A percentile compares a stretch with the other conserved stretches of the same genome.
Conservation (phyloP, 163 green algal genomes). For the Trebouxia gelatinosa region DNA sequence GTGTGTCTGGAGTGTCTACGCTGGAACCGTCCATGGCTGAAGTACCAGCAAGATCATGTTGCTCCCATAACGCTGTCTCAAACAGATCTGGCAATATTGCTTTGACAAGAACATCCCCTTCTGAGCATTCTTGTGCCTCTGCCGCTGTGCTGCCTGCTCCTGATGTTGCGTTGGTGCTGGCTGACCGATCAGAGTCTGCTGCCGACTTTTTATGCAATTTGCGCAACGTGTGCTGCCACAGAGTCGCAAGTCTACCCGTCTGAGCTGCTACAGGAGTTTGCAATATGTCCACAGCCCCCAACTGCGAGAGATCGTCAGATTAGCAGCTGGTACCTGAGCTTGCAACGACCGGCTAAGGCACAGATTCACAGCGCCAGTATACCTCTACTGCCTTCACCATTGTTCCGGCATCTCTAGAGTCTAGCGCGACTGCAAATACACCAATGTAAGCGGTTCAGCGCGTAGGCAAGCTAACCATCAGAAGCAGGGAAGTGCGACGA, state of each 20-base stretch:
- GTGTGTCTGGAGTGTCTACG: conserved; percentile 25
- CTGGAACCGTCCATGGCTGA: conserved; percentile 3
- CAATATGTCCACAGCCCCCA: background rate
- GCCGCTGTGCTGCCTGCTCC: conserved; percentile 22
- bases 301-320: too few relatives aligned
- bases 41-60: background rate
- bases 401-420: background rate
- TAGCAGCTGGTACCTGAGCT: too few relatives aligned
- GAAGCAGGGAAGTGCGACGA: too few relatives aligned
- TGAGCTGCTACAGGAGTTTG: background rate
- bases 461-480: too few relatives aligned
- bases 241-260: conserved; percentile 5
- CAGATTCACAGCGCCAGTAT: too few relatives aligned
- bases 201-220: conserved; percentile 1
- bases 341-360: too few relatives aligned
- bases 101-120: conserved; percentile 19
- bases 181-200: background rate
- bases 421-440: conserved; percentile 21
- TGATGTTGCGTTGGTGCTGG: background rate
- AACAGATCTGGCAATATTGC: conserved; percentile 24
- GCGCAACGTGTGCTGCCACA: conserved; percentile 33
- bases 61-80: background rate
- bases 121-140: conserved; percentile 3
- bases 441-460: too few relatives aligned
- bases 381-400: conserved; percentile 30